Evolutionary conservation across 768 basidiomycete species (phyloP), one percentile per base, ranked within the genome.

Genomic region (Gelatoporia subvermispora): DNA sequence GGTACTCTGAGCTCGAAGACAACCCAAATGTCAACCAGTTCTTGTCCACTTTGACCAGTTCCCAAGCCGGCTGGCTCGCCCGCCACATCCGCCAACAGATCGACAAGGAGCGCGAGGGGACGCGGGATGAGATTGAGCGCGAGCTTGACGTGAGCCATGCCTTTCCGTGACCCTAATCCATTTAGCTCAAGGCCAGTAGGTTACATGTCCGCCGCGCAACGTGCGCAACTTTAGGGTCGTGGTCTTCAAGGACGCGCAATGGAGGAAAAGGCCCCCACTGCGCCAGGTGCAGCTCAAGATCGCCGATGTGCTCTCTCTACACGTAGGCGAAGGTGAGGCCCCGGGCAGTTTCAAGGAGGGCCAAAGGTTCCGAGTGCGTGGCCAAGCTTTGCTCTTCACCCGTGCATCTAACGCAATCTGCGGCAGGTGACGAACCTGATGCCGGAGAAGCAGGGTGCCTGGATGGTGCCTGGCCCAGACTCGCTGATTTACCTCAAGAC

Each of bases 191-290:
- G 45, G 43, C n/a, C 35, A 22, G 21, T 60, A 84, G 82, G 67
- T 64, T 16, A 61, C 68, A 24, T 93, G 83, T 58, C 92, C 93
- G 3, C 73, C 81, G 2, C 81, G 93, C 5, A 68, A 88, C 20
- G 82, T 92, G 11, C 79, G 83, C 36, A 80, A 74, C 44, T 93
- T 95, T 67, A 74, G 90, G 37, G 79, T 94, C 4, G 60, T 93
- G 15, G 70, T 82, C 13, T 74, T 85, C 15, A 69, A 77, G 54
- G 93, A 88, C 60, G 77, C 79, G 16, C 71, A 72, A 31, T 83
- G 80, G 22, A 55, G 60, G 0, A 73, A 75, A 51, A 70, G 75
- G 44, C 72, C 75, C 0, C 69, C 78, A 8, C 69, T 76, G 50
- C 76, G 89, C 43, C 72, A 68, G 1, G 93, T 84, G 0, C 87